These are phyloP conservation scores for Multifurca ochricompacta DNA, from an alignment of 768 basidiomycete genomes.

Conservation along the genomic window DNA sequence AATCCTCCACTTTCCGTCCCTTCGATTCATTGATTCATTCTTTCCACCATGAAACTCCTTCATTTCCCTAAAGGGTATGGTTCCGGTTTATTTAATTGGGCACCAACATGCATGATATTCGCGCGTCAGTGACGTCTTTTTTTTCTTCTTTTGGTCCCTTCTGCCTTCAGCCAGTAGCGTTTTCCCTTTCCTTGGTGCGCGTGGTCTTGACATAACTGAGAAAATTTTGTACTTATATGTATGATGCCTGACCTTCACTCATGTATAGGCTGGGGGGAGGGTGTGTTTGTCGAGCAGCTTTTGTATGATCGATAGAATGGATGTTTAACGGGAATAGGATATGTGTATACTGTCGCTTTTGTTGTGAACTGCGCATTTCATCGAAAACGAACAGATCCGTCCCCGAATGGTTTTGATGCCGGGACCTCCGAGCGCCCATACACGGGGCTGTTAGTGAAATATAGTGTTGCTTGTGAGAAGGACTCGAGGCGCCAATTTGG, in stretches of 20 bases:
- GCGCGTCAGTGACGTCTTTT: neutral
- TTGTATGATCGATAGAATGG: neutral
- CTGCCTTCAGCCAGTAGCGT: neutral
- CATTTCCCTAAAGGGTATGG: neutral
- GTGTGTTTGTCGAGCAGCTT: neutral
- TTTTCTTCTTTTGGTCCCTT: neutral
- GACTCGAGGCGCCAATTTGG: neutral
- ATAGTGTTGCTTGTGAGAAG: no score
- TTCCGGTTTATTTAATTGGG: neutral
- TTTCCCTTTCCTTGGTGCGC: neutral
- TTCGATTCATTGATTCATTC: neutral
- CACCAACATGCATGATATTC: neutral
- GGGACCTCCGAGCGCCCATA: neutral
- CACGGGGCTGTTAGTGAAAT: neutral
- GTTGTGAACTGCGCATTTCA: neutral
- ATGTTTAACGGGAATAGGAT: no score
- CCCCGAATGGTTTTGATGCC: neutral
- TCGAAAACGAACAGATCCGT: neutral
- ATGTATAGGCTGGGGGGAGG: neutral
- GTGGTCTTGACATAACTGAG: neutral
- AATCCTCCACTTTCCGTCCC: neutral
- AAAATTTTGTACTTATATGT: constrained; percentile 2
- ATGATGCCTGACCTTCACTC: neutral
- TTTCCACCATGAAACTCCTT: neutral
- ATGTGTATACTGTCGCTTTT: neutral